phyloP scores from a whole-genome alignment of 176 grass and related monocot genomes.

The Guadua angustifolia region DNA sequence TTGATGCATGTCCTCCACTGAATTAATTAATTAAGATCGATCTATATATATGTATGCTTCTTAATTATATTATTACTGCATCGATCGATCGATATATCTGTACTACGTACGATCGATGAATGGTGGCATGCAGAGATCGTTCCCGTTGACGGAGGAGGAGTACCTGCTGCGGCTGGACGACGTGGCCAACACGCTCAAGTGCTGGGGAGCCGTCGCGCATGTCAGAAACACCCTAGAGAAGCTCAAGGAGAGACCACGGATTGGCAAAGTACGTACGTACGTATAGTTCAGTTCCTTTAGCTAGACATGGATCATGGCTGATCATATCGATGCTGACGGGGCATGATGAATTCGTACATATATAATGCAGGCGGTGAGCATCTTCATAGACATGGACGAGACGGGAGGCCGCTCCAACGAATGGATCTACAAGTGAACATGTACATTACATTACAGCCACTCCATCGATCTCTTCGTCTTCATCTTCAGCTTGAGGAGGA shows the following conservation, averaged over 20 bases:
- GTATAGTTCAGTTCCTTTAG: neutral
- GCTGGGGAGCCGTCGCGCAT: constrained; percentile 95
- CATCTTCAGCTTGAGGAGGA: too few species aligned
- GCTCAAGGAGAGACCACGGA: constrained; percentile 86
- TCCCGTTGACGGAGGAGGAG: constrained; percentile 97
- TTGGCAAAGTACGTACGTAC: constrained; percentile 66
- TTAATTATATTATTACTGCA: too few species aligned
- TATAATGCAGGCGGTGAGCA: constrained; percentile 74
- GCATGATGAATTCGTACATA: too few species aligned
- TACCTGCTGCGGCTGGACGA: constrained; percentile 89
- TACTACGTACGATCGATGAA: neutral
- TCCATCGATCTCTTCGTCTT: too few species aligned
- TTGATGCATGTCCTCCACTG: too few species aligned
- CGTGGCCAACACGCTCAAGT: constrained; percentile 78
- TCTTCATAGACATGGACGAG: constrained; percentile 97
- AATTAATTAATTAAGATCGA: too few species aligned
- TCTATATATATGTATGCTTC: too few species aligned
- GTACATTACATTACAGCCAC: too few species aligned
- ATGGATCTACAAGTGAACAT: constrained; percentile 85
- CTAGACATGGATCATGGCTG: neutral
- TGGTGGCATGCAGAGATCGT: constrained; percentile 56
- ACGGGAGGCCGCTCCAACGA: constrained; percentile 70
- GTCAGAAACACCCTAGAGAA: constrained; percentile 78
- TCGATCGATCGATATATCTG: too few species aligned
- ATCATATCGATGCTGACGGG: neutral